These are phyloP conservation scores for Beauveria rudraprayagi DNA, from an alignment of 2,329 filamentous ascomycete species.

Conservation along the genomic window DNA sequence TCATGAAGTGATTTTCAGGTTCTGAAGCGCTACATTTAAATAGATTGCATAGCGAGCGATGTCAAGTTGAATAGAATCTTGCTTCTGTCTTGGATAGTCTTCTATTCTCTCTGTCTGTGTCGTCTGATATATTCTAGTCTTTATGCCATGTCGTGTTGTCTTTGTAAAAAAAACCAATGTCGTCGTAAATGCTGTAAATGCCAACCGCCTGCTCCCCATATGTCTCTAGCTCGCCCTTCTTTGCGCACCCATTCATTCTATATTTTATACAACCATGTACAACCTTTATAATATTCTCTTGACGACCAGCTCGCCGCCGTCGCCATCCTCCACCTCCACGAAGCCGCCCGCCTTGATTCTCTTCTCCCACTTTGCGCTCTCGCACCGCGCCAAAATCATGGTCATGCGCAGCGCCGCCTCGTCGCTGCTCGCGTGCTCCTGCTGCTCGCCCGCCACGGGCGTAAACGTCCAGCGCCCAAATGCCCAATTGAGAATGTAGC, in stretches of 20 bases:
- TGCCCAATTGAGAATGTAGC: conserved; percentile 96
- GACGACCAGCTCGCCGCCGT: conserved; percentile 44
- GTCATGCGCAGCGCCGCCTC: conserved; percentile 61
- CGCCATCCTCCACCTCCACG: conserved; percentile 38
- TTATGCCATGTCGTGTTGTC: neutral
- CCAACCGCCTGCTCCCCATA: neutral
- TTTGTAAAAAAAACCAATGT: neutral
- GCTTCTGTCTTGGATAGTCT: neutral
- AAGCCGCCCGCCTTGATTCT: conserved; percentile 53
- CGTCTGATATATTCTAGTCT: neutral
- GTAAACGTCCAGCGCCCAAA: conserved; percentile 95
- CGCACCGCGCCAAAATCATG: conserved; percentile 63
- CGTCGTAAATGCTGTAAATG: neutral
- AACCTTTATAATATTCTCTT: conserved; percentile 22
- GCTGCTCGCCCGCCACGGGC: conserved; percentile 31
- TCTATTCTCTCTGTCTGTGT: neutral
- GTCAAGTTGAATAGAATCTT: neutral
- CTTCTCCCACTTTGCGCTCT: conserved; percentile 71
- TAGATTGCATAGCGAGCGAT: conserved; percentile 12
- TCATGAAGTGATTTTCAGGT: neutral
- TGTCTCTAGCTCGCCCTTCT: neutral
- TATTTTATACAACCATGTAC: conserved; percentile 6
- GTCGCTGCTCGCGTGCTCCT: conserved; percentile 48
- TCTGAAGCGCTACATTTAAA: neutral
- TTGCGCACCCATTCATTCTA: neutral